Base-by-base conservation (phyloP, 2,329 filamentous ascomycete species). In the Amesomyces nigricolor region DNA sequence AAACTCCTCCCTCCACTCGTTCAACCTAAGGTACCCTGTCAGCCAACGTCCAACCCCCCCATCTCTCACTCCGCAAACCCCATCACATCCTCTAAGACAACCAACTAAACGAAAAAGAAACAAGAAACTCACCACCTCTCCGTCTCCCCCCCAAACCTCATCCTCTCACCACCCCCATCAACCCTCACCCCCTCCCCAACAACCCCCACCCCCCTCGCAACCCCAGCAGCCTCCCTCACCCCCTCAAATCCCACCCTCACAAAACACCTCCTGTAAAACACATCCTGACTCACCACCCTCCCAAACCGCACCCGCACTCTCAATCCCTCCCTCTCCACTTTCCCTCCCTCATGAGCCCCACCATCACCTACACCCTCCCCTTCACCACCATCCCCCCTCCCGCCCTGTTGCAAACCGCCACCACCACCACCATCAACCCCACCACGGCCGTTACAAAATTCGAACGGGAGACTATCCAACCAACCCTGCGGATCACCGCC, bases 241-340 rank as follows among this genome's bases (percentile, higher is more conserved):
- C 62, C 65, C 3, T 61, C 62, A 17, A 59, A 59, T 4, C 19
- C 61, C 4, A 67, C 64, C 51, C 58, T 48, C 19, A 68, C 47
- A 51, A 63, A 69, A 56, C 67, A 68, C 38, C 66, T 57, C n/a
- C 68, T 54, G 37, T 62, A 65, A 52, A 66, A 69, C 14, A 65
- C 54, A 9, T 69, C 66, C 51, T 68, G 60, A 6, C 61, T 60
- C 45, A 50, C 59, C 16, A 68, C 58, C 6, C 16, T 6, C 40
- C 59, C 59, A 5, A 69, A 65, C 7, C 58, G 46, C 1, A 67
- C 62, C 7, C 51, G 44, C 3, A 63, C 61, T 1, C 56, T 37
- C 0, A 38, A 29, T 7, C 48, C 48, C 4, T 6, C 26, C 30
- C 37, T 11, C 32, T 29, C 30, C 30, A 10, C 17, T 16, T 6